phyloP scores from a whole-genome alignment of 805 yeast species.

The Suhomyces sp. region DNA sequence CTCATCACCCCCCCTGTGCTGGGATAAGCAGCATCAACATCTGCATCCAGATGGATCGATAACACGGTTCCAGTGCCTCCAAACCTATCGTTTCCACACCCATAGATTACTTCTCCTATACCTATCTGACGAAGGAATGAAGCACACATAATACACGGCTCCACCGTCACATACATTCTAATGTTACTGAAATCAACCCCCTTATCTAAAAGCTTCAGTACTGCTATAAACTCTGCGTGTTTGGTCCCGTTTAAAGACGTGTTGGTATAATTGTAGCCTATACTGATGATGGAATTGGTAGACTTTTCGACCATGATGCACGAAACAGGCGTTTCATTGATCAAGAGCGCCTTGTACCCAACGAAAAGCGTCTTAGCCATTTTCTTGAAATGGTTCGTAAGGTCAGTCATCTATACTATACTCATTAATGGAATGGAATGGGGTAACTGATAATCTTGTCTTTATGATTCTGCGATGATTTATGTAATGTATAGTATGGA shows the following conservation, averaged over 20 bases:
- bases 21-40: conserved; percentile 37
- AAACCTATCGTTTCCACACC: conserved; percentile 92
- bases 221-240: conserved; percentile 91
- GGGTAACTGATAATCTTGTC: no score
- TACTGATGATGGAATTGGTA: conserved; percentile 54
- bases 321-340: conserved; percentile 83
- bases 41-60: conserved; percentile 35
- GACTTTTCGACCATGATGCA: conserved; percentile 53
- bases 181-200: conserved; percentile 46
- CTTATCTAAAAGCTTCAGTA: conserved; percentile 38
- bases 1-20: conserved; percentile 78
- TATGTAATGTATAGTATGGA: no score
- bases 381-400: conserved; percentile 28
- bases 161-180: conserved; percentile 88
- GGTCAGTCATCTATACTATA: conserved; percentile 10
- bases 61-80: conserved; percentile 95
- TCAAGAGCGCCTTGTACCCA: conserved; percentile 62
- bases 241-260: conserved; percentile 79
- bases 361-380: conserved; percentile 55
- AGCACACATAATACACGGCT: conserved; percentile 98
- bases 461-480: no score
- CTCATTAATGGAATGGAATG: no score
- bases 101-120: conserved; percentile 73
- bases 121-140: conserved; percentile 82
- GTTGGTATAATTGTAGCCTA: conserved; percentile 86